Evolutionary conservation across 2,329 filamentous ascomycete species (phyloP), one percentile per base, ranked within the genome.

Genomic region (Cordyceps cicadae): DNA sequence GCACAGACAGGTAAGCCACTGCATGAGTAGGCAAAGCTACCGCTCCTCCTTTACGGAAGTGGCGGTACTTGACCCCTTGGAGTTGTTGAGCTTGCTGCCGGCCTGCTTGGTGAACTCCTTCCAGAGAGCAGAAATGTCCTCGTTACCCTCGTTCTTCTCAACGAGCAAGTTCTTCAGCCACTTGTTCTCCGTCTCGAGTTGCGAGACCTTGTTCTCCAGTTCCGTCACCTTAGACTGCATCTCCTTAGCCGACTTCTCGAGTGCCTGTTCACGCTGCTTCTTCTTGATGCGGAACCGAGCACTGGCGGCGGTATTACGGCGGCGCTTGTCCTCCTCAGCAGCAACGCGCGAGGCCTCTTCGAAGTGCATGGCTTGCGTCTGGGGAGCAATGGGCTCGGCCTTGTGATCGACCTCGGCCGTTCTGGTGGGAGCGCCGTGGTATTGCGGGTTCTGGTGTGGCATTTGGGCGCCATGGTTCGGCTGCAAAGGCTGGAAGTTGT

Each of bases 221-320:
- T 79, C 78, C 19, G 83, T 79, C 56, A 92, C 88, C 76, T 92
- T 92, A 51, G 94, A 89, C 32, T 84, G 84, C 76, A 93, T 89
- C 66, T 95, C 91, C 74, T 92, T 91, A 68, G 90, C 87, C 3
- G 85, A 87, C 69, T 85, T 86, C 74, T 93, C 90, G 57, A 95
- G 84, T 9, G 89, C 88, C 74, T 92, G 89, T 78, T 96, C 91
- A 55, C 91, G 87, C 76, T 94, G 90, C 84, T 96, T 96, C 87
- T 96, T 96, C 85, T 96, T 96, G 71, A 94, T 86, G 62, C 91
- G 88, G 81, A 96, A 96, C 54, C 91, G 88, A 19, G 91, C 91
- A 66, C 87, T 92, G 60, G 91, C 91, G 37, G 91, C 91, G 2
- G 92, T 95, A 76, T 96, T 96, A 65, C 91, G 86, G 62, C 90